A percentile compares a stretch with the other conserved stretches of the same genome.
phyloP scores from a whole-genome alignment of 2,329 filamentous ascomycete species.

The Diaporthe vexans region DNA sequence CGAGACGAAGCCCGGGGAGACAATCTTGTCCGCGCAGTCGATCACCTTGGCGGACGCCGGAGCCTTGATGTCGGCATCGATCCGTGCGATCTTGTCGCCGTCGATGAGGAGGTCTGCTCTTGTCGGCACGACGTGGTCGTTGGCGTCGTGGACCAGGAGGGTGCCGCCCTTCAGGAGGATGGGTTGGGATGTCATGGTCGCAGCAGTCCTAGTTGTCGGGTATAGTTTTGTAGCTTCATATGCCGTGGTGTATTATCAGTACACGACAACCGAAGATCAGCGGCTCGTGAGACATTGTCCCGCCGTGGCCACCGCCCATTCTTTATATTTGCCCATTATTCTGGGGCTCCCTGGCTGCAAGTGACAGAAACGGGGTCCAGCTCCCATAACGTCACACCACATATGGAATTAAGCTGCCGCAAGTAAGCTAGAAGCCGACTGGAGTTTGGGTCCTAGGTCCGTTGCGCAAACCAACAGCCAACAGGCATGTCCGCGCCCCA shows the following conservation, averaged over 20 bases:
- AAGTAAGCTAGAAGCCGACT: background rate
- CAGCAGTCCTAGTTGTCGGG: background rate
- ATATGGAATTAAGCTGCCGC: background rate
- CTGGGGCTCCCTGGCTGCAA: background rate
- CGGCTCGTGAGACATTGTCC: too few relatives aligned
- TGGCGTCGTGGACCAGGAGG: slow-evolving; percentile 35
- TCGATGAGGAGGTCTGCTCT: slow-evolving; percentile 38
- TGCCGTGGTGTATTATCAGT: background rate
- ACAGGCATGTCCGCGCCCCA: background rate
- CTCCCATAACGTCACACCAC: background rate
- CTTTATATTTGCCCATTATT: background rate
- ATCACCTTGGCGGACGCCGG: slow-evolving; percentile 48
- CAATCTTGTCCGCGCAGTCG: slow-evolving; percentile 56
- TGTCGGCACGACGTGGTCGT: slow-evolving; percentile 31
- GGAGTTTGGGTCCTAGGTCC: background rate
- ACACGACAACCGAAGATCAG: background rate
- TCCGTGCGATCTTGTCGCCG: slow-evolving; percentile 26
- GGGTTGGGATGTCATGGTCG: slow-evolving; percentile 26
- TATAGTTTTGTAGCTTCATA: background rate
- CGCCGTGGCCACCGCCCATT: background rate
- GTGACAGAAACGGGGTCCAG: background rate
- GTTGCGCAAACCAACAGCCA: background rate
- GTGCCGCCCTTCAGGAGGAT: slow-evolving; percentile 38
- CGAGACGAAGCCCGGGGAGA: slow-evolving; percentile 59
- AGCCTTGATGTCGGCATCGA: slow-evolving; percentile 28